Evolutionary conservation across 768 basidiomycete species (phyloP), one percentile per base, ranked within the genome.

Genomic region (Suillus ampliporus): DNA sequence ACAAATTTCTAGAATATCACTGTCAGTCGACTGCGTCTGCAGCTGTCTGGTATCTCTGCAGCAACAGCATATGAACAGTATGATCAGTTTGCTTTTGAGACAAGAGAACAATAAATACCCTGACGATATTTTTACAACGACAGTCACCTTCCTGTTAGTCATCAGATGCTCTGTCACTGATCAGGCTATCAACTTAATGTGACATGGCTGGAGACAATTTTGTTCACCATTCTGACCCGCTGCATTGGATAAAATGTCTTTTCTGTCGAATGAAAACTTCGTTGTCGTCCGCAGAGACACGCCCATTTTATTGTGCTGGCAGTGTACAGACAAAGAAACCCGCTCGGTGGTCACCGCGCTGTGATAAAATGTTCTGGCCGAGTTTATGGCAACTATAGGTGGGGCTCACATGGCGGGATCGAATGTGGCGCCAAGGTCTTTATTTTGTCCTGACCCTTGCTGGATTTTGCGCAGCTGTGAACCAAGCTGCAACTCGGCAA

Each of bases 31-130:
- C 9, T 43, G 13, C 23, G 61, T 21, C 9, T 43, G 13, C 52
- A 61, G 41, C 53, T 54, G 48, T 40, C 61, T 53, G 19, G 23
- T 48, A 37, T 53, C 60, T n/a, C n/a, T n/a, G n/a, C n/a, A n/a
- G 31, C 6, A 31, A 31, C 31, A 35, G 50, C 37, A 15, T 51
- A 28, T 41, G 41, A 23, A 23, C n/a, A 37, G 19, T 13, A 35
- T 44, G 40, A 31, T 46, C 57, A 37, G 23, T 40, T 40, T 34
- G 53, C 23, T 41, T 10, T 52, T 31, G 31, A 31, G 31, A 38
- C 8, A 21, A 28, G n/a, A 53, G 13, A 28, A 15, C n/a, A 3
- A 31, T 31, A 31, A 50, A 14, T 28, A 28, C 19, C 35, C 10
- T 19, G 41, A 34, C 31, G 38, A 15, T 31, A 21, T 19, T 17